Evolutionary conservation across 805 yeast species (phyloP).

Genomic region (Zygoascus flipseniorum): DNA sequence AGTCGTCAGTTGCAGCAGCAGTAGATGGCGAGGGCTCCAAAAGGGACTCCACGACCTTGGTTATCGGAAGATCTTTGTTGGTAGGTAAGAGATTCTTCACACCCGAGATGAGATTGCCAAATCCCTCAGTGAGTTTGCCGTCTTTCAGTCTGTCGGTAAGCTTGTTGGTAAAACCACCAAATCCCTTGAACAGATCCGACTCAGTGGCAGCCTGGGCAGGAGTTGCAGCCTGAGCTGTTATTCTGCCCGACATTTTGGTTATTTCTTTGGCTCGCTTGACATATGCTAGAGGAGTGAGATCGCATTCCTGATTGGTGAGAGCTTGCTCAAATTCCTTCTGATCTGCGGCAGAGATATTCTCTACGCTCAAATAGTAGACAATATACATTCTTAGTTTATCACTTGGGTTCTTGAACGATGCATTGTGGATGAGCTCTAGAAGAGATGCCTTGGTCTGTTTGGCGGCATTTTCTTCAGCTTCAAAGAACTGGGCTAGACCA

Average conservation of each 20-base stretch:
- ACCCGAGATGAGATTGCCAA: conserved; percentile 81
- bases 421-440: conserved; percentile 41
- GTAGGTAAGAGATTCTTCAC: conserved; percentile 82
- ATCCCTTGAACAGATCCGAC: conserved; percentile 35
- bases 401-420: conserved; percentile 46
- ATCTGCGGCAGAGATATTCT: conserved; percentile 38
- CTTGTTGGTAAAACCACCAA: conserved; percentile 66
- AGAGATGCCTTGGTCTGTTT: conserved; percentile 44
- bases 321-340: conserved; percentile 57
- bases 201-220: conserved; percentile 19
- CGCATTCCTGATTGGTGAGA: conserved; percentile 49
- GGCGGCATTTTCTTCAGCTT: conserved; percentile 75
- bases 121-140: conserved; percentile 76
- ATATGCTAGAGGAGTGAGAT: conserved; percentile 59
- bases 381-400: conserved; percentile 88
- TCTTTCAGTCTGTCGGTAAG: conserved; percentile 68
- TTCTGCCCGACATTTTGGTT: conserved; percentile 37
- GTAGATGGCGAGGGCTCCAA: conserved; percentile 61
- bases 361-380: conserved; percentile 47
- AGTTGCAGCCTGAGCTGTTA: conserved; percentile 15
- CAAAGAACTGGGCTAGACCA: conserved; percentile 82
- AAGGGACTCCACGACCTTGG: conserved; percentile 83
- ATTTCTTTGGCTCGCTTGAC: conserved; percentile 76
- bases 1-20: conserved; percentile 75
- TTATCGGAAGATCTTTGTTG: conserved; percentile 78